A percentile compares a stretch with the other conserved stretches of the same genome.
phyloP scores from a whole-genome alignment of 2,329 filamentous ascomycete genomes.

The Pestalotiopsis sp. region DNA sequence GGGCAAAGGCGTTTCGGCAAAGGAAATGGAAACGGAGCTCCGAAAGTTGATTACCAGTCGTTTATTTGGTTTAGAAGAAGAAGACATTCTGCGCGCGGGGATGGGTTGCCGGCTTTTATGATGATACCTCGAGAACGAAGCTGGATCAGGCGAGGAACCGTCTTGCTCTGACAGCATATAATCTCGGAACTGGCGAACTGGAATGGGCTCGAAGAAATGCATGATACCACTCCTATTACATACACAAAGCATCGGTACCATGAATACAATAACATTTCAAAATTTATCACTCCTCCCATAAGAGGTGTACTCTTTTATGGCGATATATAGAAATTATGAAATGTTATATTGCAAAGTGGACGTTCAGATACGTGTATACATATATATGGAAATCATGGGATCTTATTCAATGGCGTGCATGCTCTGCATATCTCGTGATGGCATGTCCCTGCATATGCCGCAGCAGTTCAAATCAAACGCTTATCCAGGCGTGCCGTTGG shows the following conservation, averaged over 20 bases:
- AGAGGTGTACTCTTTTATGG: neutral
- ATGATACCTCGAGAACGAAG: conserved; percentile 6
- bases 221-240: conserved; percentile 11
- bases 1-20: conserved; percentile 8
- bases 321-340: neutral
- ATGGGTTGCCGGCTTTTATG: neutral
- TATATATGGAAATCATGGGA: neutral
- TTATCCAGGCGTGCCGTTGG: neutral
- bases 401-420: neutral
- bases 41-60: conserved; percentile 4
- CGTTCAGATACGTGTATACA: neutral
- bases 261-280: conserved; percentile 3
- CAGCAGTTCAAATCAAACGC: neutral
- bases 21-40: conserved; percentile 5
- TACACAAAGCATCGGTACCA: conserved; percentile 4
- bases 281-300: neutral
- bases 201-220: neutral
- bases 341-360: neutral
- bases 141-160: neutral
- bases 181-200: neutral
- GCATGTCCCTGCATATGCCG: neutral
- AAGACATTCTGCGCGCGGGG: neutral
- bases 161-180: neutral
- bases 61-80: conserved; percentile 6
- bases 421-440: neutral